phyloP scores from a whole-genome alignment of 2,329 filamentous ascomycete species.

The Colletotrichum liriopes region DNA sequence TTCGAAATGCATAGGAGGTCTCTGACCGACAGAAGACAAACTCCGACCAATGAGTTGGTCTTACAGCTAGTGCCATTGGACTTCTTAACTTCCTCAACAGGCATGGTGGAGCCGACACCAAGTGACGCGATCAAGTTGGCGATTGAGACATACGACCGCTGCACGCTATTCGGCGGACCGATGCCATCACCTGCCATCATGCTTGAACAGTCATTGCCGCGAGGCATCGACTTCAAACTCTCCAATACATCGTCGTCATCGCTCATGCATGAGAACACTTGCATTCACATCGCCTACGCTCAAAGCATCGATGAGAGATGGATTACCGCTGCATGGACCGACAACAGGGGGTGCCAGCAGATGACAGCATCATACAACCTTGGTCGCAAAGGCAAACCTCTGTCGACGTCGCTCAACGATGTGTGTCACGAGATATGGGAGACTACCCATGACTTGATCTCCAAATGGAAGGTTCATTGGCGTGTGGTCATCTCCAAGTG shows the following conservation, averaged over 20 bases:
- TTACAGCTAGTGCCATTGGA: constrained; percentile 82
- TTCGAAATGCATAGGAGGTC: constrained; percentile 74
- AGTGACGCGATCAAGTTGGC: constrained; percentile 75
- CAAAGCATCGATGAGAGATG: constrained; percentile 83
- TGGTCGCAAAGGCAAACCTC: constrained; percentile 68
- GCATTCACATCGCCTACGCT: constrained; percentile 85
- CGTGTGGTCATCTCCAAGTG: constrained; percentile 82
- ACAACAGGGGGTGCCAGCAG: constrained; percentile 82
- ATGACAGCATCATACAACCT: constrained; percentile 82
- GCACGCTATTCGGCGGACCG: constrained; percentile 70
- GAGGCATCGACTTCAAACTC: constrained; percentile 83
- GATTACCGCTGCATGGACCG: constrained; percentile 86
- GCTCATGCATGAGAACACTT: constrained; percentile 83
- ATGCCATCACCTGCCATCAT: constrained; percentile 80
- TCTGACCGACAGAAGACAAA: constrained; percentile 60
- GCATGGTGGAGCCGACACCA: constrained; percentile 74
- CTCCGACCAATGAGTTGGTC: constrained; percentile 76
- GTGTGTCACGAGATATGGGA: constrained; percentile 85
- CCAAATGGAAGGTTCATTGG: constrained; percentile 81
- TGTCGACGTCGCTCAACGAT: constrained; percentile 70
- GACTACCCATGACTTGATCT: constrained; percentile 81
- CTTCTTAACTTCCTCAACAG: constrained; percentile 75
- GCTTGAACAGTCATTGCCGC: constrained; percentile 79
- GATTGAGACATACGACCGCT: constrained; percentile 85
- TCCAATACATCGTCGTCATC: constrained; percentile 78